Percentiles rank a stretch among this genome's conserved stretches.
Evolutionary conservation across 106 monocot genomes (phyloP).

Genomic region (Iris macrosiphon): DNA sequence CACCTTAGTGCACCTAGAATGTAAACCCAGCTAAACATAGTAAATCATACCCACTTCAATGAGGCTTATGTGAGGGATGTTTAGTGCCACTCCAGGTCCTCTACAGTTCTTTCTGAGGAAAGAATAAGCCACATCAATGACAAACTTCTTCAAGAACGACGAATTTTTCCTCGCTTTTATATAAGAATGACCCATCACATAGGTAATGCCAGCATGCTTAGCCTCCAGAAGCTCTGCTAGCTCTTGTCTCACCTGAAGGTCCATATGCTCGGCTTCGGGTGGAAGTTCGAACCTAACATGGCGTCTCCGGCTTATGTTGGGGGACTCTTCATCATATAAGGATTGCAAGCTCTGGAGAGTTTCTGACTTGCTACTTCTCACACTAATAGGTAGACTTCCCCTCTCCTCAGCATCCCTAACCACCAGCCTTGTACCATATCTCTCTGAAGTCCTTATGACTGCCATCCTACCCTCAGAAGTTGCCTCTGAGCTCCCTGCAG

Average conservation of each 20-base stretch:
- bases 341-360: slow-evolving; percentile 4
- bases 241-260: slow-evolving; percentile 31
- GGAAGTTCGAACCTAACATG: slow-evolving; percentile 28
- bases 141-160: slow-evolving; percentile 42
- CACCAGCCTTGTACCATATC: slow-evolving; percentile 21
- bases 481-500: slow-evolving; percentile 31
- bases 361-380: slow-evolving; percentile 11
- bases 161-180: slow-evolving; percentile 47
- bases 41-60: slow-evolving; percentile 96
- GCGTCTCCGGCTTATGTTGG: slow-evolving; percentile 9
- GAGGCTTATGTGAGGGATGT: slow-evolving; percentile 84
- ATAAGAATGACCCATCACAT: slow-evolving; percentile 59
- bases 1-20: not conserved
- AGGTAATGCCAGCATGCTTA: slow-evolving; percentile 58
- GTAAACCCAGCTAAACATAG: slow-evolving; percentile 44
- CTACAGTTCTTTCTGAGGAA: slow-evolving; percentile 90
- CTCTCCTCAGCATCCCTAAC: slow-evolving; percentile 25
- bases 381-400: not conserved
- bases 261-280: slow-evolving; percentile 4
- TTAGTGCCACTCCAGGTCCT: slow-evolving; percentile 75
- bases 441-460: slow-evolving; percentile 30
- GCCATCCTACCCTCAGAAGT: slow-evolving; percentile 71
- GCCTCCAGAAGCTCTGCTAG: slow-evolving; percentile 28
- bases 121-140: slow-evolving; percentile 61
- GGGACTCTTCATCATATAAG: slow-evolving; percentile 20